Base-by-base conservation (phyloP, 1,284 basidiomycete genomes). In the Cutaneotrichosporon sp. region DNA sequence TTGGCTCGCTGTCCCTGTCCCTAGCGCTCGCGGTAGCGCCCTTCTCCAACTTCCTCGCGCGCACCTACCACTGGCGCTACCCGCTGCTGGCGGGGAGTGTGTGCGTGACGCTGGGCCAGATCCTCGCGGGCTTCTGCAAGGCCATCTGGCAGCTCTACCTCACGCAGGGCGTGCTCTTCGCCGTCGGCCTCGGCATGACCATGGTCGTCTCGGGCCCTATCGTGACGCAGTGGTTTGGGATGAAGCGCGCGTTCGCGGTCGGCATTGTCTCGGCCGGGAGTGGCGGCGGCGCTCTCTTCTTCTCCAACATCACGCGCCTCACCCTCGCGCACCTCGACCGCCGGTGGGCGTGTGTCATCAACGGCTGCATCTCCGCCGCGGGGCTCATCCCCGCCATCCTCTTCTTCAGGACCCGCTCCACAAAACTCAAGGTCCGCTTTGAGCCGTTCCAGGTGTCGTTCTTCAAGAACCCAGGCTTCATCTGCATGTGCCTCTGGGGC, bases 311-410 rank as follows among this genome's bases (percentile, higher is more conserved):
- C 13, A 79, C 78, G 8, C 73, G 76, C 2, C 36, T 73, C 2
- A 63, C 71, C 1, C 68, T 79, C 13, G 68, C 73, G n/a, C 56
- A 58, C 7, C 51, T 77, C 16, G 71, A 72, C 2, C 67, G 79
- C 25, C 71, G 72, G 49, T 78, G 73, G 72, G 73, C 78, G 0
- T 65, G 64, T 34, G 64, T 65, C 14, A 57, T 65, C 36, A 65
- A 65, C 60, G 81, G 77, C 1, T 68, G 77, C 22, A 71, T 81
- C 9, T 76, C 76, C 0, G 66, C 72, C 2, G 73, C 71, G 1
- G 73, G 79, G 11, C 67, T 80, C 8, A 54, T 77, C 2, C 81
- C 79, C 5, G 70, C 72, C 13, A 66, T 79, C n/a, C 49, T 76
- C 2, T 47, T 65, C 42, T 65, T 62, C 58, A 25, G 55, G 5